Percentiles rank a stretch among this genome's conserved stretches.
phyloP scores from a whole-genome alignment of 345 rosid genomes.

The Conringia planisiliqua region DNA sequence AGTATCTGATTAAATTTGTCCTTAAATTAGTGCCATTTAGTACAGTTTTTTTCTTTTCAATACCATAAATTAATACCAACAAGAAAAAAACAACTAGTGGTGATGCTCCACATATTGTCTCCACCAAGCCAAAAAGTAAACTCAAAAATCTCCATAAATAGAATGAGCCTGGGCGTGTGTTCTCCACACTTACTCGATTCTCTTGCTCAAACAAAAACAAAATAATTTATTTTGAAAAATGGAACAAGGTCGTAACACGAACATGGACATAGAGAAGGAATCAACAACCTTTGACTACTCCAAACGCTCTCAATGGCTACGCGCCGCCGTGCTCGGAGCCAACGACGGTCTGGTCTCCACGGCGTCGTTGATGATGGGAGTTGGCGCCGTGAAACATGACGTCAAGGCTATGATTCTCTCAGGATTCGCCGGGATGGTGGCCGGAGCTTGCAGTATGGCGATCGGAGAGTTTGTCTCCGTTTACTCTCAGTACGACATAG shows the following conservation, averaged over 20 bases:
- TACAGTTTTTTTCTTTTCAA: not conserved
- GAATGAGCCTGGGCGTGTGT: slow-evolving; percentile 57
- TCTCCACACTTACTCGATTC: slow-evolving; percentile 46
- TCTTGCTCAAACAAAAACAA: not conserved
- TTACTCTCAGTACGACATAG: slow-evolving; percentile 76
- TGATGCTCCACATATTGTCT: slow-evolving; percentile 39
- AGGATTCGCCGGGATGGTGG: slow-evolving; percentile 85
- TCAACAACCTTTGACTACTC: slow-evolving; percentile 56
- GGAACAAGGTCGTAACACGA: slow-evolving; percentile 32
- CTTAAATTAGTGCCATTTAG: not conserved
- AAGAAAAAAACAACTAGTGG: slow-evolving; percentile 28
- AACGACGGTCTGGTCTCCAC: slow-evolving; percentile 90
- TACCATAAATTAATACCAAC: not conserved
- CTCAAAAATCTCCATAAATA: slow-evolving; percentile 42
- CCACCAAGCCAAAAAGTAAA: slow-evolving; percentile 34
- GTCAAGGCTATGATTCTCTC: slow-evolving; percentile 74
- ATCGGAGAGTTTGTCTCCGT: slow-evolving; percentile 94
- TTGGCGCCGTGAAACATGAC: slow-evolving; percentile 83
- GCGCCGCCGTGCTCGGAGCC: slow-evolving; percentile 94
- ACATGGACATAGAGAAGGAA: slow-evolving; percentile 43
- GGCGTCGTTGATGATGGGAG: slow-evolving; percentile 86
- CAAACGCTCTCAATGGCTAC: slow-evolving; percentile 86
- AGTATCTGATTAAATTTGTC: not conserved
- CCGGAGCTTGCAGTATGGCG: slow-evolving; percentile 98
- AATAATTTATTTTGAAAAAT: slow-evolving; percentile 1